phyloP scores from a whole-genome alignment of 306 rosid species.

The Cucurbita maxima region DNA sequence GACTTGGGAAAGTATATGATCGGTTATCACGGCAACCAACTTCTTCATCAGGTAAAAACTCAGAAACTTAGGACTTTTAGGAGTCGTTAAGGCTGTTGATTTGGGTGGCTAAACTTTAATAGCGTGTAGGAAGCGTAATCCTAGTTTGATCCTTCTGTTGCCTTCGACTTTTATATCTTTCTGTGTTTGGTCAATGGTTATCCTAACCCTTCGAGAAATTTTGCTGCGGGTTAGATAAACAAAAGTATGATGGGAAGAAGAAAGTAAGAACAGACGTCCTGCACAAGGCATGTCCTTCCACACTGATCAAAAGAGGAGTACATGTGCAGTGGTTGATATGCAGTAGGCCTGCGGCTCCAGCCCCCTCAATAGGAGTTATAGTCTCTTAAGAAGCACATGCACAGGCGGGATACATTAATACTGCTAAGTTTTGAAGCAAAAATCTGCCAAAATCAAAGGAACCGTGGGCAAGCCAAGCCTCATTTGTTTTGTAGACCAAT shows the following conservation, averaged over 20 bases:
- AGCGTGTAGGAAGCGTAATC: constrained; percentile 4
- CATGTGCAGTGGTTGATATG: too few relatives aligned
- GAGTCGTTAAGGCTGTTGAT: neutral
- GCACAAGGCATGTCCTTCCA: neutral
- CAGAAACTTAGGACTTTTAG: neutral
- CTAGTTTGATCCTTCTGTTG: neutral
- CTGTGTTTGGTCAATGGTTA: neutral
- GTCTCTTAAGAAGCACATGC: too few relatives aligned
- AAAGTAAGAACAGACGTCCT: neutral
- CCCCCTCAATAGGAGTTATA: too few relatives aligned
- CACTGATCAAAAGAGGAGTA: too few relatives aligned
- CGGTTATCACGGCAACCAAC: constrained; percentile 4
- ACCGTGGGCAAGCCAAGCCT: too few relatives aligned
- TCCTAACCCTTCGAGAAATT: neutral
- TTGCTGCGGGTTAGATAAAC: neutral
- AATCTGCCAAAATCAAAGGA: too few relatives aligned
- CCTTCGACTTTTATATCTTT: neutral
- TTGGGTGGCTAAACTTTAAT: neutral
- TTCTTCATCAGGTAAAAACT: neutral
- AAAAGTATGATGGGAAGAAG: neutral
- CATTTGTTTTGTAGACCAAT: too few relatives aligned
- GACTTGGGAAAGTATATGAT: neutral
- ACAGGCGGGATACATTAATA: too few relatives aligned
- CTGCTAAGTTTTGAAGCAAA: too few relatives aligned
- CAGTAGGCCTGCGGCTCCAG: too few relatives aligned